Evolutionary conservation across 306 rosid species (phyloP), one percentile per base, ranked within the genome.

Genomic region (Vigna radiata): DNA sequence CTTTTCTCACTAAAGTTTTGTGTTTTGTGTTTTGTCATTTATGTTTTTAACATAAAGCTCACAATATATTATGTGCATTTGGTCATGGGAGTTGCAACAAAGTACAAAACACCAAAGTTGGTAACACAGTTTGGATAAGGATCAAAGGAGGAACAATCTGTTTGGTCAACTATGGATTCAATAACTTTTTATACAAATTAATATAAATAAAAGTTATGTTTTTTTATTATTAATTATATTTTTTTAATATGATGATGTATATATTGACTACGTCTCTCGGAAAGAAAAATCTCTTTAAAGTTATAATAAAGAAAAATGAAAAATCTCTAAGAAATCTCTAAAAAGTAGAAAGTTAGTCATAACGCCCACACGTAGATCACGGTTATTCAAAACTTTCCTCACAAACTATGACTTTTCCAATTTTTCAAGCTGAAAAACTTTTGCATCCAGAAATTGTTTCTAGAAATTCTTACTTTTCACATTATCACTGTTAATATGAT

Each of bases 91-190:
- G 48, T 3, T 66, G 47, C 1, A 49, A 50, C 17, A 25, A 67
- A 50, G 29, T 4, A 63, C 23, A 62, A 64, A 64, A 29, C 61
- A 39, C 29, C 70, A 17, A 55, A 29, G 18, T 18, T 46, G 33
- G 16, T 7, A 33, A 18, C 65, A 7, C 17, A 33, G 59, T 17
- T 56, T 69, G 81, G 81, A 75, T 81, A 69, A 68, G 21, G 50
- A 66, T 59, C 25, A 33, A 4, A 33, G 7, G 37, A 33, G 37
- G 37, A 5, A 68, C 39, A 46, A 37, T 25, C 6, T 68, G 52
- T 43, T 4, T 75, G 33, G 80, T 60, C 65, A 75, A 76, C 13
- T n/a, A 2, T 68, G 41, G 80, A 77, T 75, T 49, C 47, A 37
- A 61, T 27, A 68, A 55, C 66, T 50, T 69, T 81, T 75, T 27